These are phyloP conservation scores for Kwoniella newhampshirensis DNA, from an alignment of 768 basidiomycete genomes.

Conservation along the genomic window DNA sequence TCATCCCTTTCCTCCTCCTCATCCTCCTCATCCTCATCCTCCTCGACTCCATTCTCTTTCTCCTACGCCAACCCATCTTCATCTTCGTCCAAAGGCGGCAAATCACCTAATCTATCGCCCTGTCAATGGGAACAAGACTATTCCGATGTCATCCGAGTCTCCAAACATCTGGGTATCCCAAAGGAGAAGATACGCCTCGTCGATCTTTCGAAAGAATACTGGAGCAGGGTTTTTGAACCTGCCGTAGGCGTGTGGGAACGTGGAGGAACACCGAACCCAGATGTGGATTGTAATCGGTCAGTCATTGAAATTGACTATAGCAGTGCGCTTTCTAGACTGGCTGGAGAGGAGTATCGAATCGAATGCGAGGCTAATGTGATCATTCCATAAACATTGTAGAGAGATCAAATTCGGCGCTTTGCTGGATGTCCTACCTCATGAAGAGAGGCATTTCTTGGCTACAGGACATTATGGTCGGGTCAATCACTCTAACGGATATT, in stretches of 20 bases:
- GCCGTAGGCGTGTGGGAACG: conserved; percentile 72
- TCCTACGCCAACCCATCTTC: conserved; percentile 54
- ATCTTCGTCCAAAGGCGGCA: conserved; percentile 63
- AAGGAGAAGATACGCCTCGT: conserved; percentile 50
- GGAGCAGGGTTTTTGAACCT: conserved; percentile 87
- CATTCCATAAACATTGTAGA: conserved; percentile 54
- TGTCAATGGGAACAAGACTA: conserved; percentile 97
- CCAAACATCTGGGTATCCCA: conserved; percentile 60
- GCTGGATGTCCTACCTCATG: conserved; percentile 61
- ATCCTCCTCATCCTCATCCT: not conserved
- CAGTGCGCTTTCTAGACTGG: too few relatives aligned
- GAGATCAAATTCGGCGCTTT: conserved; percentile 90
- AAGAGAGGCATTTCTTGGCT: conserved; percentile 65
- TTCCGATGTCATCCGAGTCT: conserved; percentile 83
- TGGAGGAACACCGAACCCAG: conserved; percentile 86
- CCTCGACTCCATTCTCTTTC: not conserved
- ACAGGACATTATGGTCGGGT: conserved; percentile 90
- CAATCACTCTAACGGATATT: conserved; percentile 56
- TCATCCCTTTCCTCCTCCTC: not conserved
- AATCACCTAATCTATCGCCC: conserved; percentile 61
- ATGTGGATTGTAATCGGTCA: conserved; percentile 86
- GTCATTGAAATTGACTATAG: too few relatives aligned
- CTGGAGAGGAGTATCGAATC: too few relatives aligned
- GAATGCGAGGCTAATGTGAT: not conserved
- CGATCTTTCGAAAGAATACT: conserved; percentile 87